Evolutionary conservation across 768 basidiomycete species (phyloP).

Genomic region (Kwoniella dendrophila): DNA sequence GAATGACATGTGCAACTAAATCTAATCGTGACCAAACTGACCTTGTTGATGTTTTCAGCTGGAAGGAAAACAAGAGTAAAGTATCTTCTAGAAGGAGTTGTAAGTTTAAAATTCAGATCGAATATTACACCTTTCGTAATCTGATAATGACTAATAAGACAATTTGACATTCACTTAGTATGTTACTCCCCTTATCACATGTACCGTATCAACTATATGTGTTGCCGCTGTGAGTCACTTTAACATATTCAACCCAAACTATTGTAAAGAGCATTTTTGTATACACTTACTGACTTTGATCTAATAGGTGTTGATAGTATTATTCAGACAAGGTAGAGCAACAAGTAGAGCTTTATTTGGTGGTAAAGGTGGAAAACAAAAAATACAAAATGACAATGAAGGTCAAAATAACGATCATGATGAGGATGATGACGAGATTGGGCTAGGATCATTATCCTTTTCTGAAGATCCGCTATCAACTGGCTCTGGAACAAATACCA

Average conservation of each 20-base stretch:
- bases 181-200: constrained; percentile 33
- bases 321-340: constrained; percentile 24
- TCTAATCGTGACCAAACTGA: neutral
- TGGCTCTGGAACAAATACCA: no score
- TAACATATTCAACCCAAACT: neutral
- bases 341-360: constrained; percentile 19
- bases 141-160: neutral
- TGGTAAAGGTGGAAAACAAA: constrained; percentile 2
- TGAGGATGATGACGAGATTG: neutral
- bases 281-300: neutral
- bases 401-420: neutral
- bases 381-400: neutral
- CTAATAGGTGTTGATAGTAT: constrained; percentile 6
- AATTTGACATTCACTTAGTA: constrained; percentile 17
- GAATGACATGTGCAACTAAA: neutral
- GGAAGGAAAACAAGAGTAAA: neutral
- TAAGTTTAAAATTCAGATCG: neutral
- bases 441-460: neutral
- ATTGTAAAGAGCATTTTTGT: neutral
- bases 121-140: neutral
- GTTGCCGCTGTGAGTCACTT: constrained; percentile 14
- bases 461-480: neutral
- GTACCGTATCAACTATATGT: constrained; percentile 25
- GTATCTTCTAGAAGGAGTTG: constrained; percentile 7
- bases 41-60: neutral